Conservation (phyloP, 129 eudicot species). For the Arctium lappa region DNA sequence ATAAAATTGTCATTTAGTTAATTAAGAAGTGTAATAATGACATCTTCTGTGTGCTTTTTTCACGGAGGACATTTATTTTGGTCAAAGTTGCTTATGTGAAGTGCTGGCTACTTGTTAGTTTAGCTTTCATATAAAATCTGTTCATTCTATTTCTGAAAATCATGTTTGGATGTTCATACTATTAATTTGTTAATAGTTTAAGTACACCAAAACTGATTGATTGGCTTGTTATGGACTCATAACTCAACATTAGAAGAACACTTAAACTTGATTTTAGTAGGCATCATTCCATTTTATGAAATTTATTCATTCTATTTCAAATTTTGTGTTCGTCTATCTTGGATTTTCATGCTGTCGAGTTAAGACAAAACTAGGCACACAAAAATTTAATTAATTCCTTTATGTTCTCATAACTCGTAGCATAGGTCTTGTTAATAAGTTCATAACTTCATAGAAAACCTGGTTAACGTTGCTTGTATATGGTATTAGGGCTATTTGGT, state of each 20-base stretch:
- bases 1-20: background rate
- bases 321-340: background rate
- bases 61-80: background rate
- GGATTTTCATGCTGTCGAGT: background rate
- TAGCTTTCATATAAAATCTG: background rate
- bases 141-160: background rate
- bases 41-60: background rate
- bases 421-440: background rate
- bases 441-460: background rate
- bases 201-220: background rate
- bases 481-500: too few species aligned
- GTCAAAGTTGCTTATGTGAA: background rate
- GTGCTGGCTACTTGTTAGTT: background rate
- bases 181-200: constrained; percentile 1
- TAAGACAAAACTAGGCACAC: background rate
- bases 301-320: background rate
- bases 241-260: background rate
- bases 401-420: too few species aligned
- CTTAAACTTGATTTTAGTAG: background rate
- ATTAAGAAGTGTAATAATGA: background rate
- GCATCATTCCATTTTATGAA: background rate
- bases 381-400: background rate
- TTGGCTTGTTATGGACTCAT: background rate
- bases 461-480: background rate
- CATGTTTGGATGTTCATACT: constrained; percentile 7